Base-by-base conservation (phyloP, 1,284 basidiomycete genomes). In the Termitomyces sp. region DNA sequence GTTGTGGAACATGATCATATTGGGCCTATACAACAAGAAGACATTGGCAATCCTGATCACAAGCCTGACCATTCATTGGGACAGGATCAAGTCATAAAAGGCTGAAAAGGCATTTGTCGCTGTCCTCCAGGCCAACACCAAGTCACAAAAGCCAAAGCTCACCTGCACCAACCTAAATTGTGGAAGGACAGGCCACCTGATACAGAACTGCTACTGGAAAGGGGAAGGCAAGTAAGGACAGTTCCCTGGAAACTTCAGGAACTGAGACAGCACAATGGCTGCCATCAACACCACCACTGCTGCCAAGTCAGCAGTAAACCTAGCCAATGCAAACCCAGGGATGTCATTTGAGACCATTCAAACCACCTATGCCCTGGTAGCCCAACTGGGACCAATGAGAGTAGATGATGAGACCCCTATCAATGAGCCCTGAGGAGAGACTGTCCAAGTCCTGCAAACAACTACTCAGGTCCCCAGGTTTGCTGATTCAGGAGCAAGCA, bases 181-280 rank as follows among this genome's bases (percentile, higher is more conserved):
- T 28, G 36, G 43, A 21, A 19, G 51, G 0, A 41, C 17, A 10
- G 63, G 65, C 0, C 64, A 69, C n/a, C 53, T 50, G 0, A 63
- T 66, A 2, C 33, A 56, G 0, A 52, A 64, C 5, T 69, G 66
- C 45, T 68, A 64, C 46, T 65, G 62, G 62, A 51, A 44, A 24
- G 67, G 66, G 0, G 63, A 63, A 7, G 64, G 66, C 39, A 69
- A 67, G 30, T 62, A 63, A 38, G 66, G 67, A 15, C 65, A 68
- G 31, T 68, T 62, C 46, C 67, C 64, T 1, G 43, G 56, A 3
- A 57, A 50, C 13, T 62, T 58, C 34, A 12, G 49, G 15, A 55
- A 50, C 15, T 17, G 21, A 8, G 19, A 13, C 5, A 39, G 17
- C 10, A 8, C 8, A 0, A 3, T 39, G 3, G 38, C 38, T 6